Evolutionary conservation across 192 early-diverging fungal genomes (phyloP), one percentile per base, ranked within the genome.

Genomic region (Haplosporangium gracile): DNA sequence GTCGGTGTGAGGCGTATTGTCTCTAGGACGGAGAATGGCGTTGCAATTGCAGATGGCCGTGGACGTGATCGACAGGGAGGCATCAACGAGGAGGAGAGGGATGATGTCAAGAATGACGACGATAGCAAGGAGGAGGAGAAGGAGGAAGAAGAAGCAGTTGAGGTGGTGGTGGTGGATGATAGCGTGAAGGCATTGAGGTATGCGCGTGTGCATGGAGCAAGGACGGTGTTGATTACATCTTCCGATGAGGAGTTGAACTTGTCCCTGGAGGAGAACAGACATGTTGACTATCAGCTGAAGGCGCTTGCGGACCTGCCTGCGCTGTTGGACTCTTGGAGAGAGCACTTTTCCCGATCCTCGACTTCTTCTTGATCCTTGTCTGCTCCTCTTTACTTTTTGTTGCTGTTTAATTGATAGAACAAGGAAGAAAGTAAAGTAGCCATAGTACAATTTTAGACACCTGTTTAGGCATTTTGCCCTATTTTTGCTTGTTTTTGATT

Each of bases 111-210:
- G 29, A 34, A n/a, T 42, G 68, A 15, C 60, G 60, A 20, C 18
- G 49, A 22, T 51, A 51, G 18, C 49, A 18, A 51, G n/a, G 24
- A 57, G 18, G 40, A 42, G n/a, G 60, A 51, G n/a, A 36, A 36
- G 36, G 24, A 57, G 18, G 51, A 42, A 16, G 60, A 76, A 26
- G 55, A 49, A 2, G 18, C 20, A 8, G 78, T 81, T 32, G 84
- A 86, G 49, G 79, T 86, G 5, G 63, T 86, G 15, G 84, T 86
- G 2, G 36, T 86, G 68, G 84, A 86, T 77, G 83, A 86, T 43
- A 86, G 71, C 55, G 24, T 55, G 18, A 80, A 81, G 79, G 83
- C 72, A 11, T 47, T 86, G 20, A 73, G n/a, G 32, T 86, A 72
- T 70, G 84, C 84, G 10, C 75, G 75, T 55, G 34, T 13, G 9